phyloP scores from a whole-genome alignment of 371 early-diverging fungal species.

The Mortierella polycephala region DNA sequence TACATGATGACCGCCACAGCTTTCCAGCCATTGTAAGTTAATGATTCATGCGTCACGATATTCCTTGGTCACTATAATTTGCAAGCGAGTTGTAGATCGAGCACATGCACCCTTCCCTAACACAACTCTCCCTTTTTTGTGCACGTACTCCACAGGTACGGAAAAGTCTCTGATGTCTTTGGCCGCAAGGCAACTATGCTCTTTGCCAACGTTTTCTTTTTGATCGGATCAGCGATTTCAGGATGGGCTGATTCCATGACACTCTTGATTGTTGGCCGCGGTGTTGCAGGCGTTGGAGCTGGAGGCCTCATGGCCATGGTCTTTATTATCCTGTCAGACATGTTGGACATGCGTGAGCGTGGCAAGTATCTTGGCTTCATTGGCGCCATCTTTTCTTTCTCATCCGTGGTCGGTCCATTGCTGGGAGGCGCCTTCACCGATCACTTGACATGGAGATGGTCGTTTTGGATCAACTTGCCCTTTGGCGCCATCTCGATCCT shows the following conservation, averaged over 20 bases:
- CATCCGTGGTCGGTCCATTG: slow-evolving; percentile 73
- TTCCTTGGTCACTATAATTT: background rate
- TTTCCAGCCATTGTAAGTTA: slow-evolving; percentile 51
- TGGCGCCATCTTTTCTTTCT: slow-evolving; percentile 58
- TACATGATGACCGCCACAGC: slow-evolving; percentile 69
- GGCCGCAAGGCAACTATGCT: slow-evolving; percentile 69
- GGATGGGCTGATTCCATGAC: slow-evolving; percentile 70
- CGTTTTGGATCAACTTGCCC: slow-evolving; percentile 68
- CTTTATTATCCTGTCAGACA: slow-evolving; percentile 58
- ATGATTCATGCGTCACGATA: background rate
- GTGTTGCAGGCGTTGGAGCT: slow-evolving; percentile 73
- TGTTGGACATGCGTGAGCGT: slow-evolving; percentile 55
- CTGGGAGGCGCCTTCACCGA: slow-evolving; percentile 74
- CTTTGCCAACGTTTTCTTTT: slow-evolving; percentile 66
- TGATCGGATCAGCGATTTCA: slow-evolving; percentile 70
- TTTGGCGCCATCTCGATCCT: slow-evolving; percentile 58
- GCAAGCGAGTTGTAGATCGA: too few relatives aligned
- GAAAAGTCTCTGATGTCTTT: slow-evolving; percentile 61
- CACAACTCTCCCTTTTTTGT: background rate
- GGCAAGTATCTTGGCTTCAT: slow-evolving; percentile 58
- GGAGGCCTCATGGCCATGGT: slow-evolving; percentile 60
- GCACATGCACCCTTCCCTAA: too few relatives aligned
- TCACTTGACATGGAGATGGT: slow-evolving; percentile 74
- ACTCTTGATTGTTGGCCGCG: slow-evolving; percentile 72
- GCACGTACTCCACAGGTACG: background rate